A percentile compares a stretch with the other conserved stretches of the same genome.
Conservation (phyloP, 2,329 filamentous ascomycete genomes). For the Ascocoryne sarcoides region DNA sequence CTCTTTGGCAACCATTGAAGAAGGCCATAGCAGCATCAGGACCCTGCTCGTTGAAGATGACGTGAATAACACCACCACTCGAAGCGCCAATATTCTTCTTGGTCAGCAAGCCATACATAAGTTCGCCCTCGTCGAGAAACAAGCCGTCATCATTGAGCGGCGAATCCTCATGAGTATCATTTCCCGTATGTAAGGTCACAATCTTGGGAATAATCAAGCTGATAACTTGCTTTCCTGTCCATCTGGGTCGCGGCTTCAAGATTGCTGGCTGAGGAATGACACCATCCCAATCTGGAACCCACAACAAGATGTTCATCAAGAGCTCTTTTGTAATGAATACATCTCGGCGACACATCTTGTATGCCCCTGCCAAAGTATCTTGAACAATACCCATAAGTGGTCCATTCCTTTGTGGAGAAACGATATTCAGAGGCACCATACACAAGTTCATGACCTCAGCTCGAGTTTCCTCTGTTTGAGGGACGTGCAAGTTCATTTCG, state of each 20-base stretch:
- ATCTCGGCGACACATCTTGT: constrained; percentile 92
- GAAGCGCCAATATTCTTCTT: constrained; percentile 94
- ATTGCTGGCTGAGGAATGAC: constrained; percentile 91
- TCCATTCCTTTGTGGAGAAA: constrained; percentile 92
- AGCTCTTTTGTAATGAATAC: constrained; percentile 82
- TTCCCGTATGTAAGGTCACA: constrained; percentile 65
- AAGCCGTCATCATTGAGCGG: constrained; percentile 70
- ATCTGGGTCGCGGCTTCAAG: constrained; percentile 80
- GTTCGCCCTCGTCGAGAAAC: constrained; percentile 75
- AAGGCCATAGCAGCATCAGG: constrained; percentile 81
- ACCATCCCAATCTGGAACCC: constrained; percentile 97
- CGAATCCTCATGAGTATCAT: constrained; percentile 48
- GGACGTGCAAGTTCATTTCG: constrained; percentile 99
- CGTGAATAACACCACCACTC: constrained; percentile 85
- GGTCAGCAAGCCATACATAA: constrained; percentile 82
- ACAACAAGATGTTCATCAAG: constrained; percentile 95
- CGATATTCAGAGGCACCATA: constrained; percentile 97
- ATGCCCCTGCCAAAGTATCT: constrained; percentile 90
- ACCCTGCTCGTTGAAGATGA: constrained; percentile 92
- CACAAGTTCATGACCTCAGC: constrained; percentile 91
- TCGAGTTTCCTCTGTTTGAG: constrained; percentile 92
- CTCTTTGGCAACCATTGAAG: constrained; percentile 89
- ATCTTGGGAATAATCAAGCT: constrained; percentile 85
- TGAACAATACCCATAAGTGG: constrained; percentile 99
- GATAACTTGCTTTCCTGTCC: constrained; percentile 97